These are phyloP conservation scores for Hyaloperonospora arabidopsidis DNA, from an alignment of 352 stramenopile genomes.

Conservation along the genomic window DNA sequence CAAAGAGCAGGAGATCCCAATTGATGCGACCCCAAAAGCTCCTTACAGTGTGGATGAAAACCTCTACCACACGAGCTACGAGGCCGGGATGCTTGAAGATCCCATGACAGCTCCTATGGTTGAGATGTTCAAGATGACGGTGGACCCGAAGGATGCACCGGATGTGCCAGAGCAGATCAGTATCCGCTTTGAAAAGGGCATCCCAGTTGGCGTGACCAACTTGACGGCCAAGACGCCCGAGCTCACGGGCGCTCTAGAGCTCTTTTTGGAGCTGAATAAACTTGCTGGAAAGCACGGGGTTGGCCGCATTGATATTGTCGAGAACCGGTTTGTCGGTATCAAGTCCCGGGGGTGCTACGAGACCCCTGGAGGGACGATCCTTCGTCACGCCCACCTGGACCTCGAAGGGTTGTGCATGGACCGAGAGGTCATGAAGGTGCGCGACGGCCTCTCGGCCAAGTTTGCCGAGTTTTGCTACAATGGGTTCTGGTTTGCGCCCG, in stretches of 20 bases:
- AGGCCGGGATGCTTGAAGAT: slow-evolving; percentile 94
- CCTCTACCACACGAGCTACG: slow-evolving; percentile 98
- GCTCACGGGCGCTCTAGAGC: slow-evolving; percentile 89
- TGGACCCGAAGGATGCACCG: slow-evolving; percentile 91
- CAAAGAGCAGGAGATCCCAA: slow-evolving; percentile 93
- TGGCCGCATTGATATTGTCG: slow-evolving; percentile 98
- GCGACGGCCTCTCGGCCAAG: slow-evolving; percentile 90
- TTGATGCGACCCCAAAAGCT: slow-evolving; percentile 94
- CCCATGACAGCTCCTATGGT: slow-evolving; percentile 88
- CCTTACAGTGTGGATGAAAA: slow-evolving; percentile 99
- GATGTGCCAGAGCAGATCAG: slow-evolving; percentile 86
- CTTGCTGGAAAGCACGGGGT: slow-evolving; percentile 94
- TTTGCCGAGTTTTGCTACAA: slow-evolving; percentile 98
- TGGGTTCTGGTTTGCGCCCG: slow-evolving; percentile 98
- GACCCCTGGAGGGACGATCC: slow-evolving; percentile 93
- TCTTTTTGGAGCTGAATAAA: slow-evolving; percentile 97
- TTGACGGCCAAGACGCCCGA: slow-evolving; percentile 69
- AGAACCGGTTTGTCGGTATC: slow-evolving; percentile 99
- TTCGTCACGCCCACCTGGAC: slow-evolving; percentile 82
- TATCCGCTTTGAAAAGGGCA: slow-evolving; percentile 93
- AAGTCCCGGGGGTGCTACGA: slow-evolving; percentile 99
- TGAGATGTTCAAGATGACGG: slow-evolving; percentile 98
- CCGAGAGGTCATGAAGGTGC: slow-evolving; percentile 92
- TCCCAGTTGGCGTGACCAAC: slow-evolving; percentile 92
- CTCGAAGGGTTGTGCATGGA: slow-evolving; percentile 96